phyloP scores from a whole-genome alignment of 2,329 filamentous ascomycete genomes.

The Claviceps spartinae region DNA sequence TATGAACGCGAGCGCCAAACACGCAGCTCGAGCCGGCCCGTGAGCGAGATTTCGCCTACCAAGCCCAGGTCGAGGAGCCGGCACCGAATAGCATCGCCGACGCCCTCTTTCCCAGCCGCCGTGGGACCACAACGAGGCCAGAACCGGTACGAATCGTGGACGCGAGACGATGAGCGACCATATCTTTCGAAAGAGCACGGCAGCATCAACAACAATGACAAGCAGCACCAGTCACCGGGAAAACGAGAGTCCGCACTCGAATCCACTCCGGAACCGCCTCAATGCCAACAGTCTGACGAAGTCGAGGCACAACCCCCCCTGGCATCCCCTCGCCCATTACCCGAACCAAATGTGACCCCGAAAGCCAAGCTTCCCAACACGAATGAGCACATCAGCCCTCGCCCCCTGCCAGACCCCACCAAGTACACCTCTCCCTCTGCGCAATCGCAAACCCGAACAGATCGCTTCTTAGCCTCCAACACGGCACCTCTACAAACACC shows the following conservation, averaged over 20 bases:
- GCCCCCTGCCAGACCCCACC: conserved; percentile 41
- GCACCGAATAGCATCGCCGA: conserved; percentile 4
- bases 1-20: conserved; percentile 44
- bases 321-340: conserved; percentile 25
- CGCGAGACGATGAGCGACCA: conserved; percentile 50
- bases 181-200: conserved; percentile 41
- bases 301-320: background rate
- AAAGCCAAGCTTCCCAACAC: conserved; percentile 23
- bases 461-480: conserved; percentile 43
- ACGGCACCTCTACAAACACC: conserved; percentile 30
- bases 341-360: conserved; percentile 20
- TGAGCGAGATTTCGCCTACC: conserved; percentile 5
- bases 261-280: conserved; percentile 5
- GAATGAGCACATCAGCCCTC: conserved; percentile 20
- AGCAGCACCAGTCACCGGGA: conserved; percentile 20
- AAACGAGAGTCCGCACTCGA: conserved; percentile 14
- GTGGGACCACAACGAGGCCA: conserved; percentile 11
- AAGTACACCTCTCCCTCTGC: conserved; percentile 16
- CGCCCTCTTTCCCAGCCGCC: background rate
- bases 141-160: conserved; percentile 48
- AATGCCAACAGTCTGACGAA: background rate
- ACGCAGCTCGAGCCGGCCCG: conserved; percentile 18
- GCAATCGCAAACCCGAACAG: conserved; percentile 33
- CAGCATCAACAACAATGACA: conserved; percentile 8
- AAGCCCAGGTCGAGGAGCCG: conserved; percentile 15